Base-by-base conservation (phyloP, 1,284 basidiomycete species). In the Caloboletus firmus region DNA sequence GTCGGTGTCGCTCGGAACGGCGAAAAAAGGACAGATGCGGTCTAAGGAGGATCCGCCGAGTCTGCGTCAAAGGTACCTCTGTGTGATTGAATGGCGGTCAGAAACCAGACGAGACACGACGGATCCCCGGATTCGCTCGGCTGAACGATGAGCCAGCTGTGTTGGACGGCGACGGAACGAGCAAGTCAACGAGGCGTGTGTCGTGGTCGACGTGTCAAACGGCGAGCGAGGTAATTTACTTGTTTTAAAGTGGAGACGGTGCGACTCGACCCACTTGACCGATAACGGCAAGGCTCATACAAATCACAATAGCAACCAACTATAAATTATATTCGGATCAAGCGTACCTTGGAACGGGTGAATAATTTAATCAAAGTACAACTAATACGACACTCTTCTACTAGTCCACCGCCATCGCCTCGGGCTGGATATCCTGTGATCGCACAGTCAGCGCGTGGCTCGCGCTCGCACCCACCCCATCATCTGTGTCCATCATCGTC, bases 31-130 rank as follows among this genome's bases (percentile, higher is more conserved):
- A 43, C 31, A 42, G 9, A 42, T 39, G 53, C 39, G 61, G 60
- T 50, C 57, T 58, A 59, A 49, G 43, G 78, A 78, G 76, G 77
- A 81, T 79, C 78, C 79, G 79, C 73, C 78, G 76, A 72, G 76
- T 75, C 74, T 65, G 60, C 67, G 74, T 70, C 72, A 75, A 62
- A 69, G 72, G 72, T 72, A 39, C 69, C 71, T 72, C 68, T 75
- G 67, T 67, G 70, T 60, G 60, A 43, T 58, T 47, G 59, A 52
- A 30, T 18, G 43, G 73, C 62, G 71, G 71, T 71, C 68, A 70
- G 69, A 72, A 69, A 71, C 68, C 60, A 69, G 72, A 68, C 69
- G 67, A 66, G 72, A 77, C 74, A 67, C 77, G 78, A 79, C 77
- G 76, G 78, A 79, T 77, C 74, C 75, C 68, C 75, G 50, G 41